phyloP scores from a whole-genome alignment of 192 early-diverging fungal species.

The Allomyces macrogynus region DNA sequence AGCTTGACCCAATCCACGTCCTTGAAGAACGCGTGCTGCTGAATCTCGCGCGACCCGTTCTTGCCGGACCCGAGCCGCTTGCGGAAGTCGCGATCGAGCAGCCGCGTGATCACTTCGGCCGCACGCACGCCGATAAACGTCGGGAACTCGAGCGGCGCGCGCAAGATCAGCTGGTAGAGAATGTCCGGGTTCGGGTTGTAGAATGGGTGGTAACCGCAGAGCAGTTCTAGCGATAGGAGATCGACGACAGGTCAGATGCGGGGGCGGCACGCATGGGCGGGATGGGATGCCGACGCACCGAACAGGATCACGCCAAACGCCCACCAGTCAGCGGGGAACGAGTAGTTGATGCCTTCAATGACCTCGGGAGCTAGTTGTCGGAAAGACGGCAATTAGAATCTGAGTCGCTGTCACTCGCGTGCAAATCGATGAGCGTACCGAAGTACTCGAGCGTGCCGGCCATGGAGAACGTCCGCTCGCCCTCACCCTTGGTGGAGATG shows the following conservation, averaged over 20 bases:
- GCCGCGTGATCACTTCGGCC: conserved; percentile 10
- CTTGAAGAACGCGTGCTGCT: conserved; percentile 19
- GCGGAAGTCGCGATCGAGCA: conserved; percentile 14
- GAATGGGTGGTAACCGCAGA: conserved; percentile 31
- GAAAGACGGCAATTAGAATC: neutral
- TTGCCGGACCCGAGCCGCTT: conserved; percentile 10
- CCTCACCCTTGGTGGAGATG: conserved; percentile 5
- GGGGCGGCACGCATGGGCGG: neutral
- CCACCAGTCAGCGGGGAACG: conserved; percentile 32
- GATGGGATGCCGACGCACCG: conserved; percentile 3
- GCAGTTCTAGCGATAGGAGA: conserved; percentile 12
- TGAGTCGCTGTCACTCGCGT: no score
- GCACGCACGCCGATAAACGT: conserved; percentile 9
- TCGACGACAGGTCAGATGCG: no score
- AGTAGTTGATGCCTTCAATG: conserved; percentile 16
- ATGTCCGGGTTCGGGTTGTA: conserved; percentile 17
- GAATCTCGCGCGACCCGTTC: conserved; percentile 14
- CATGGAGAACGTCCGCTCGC: conserved; percentile 6
- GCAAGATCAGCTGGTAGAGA: conserved; percentile 20
- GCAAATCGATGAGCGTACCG: neutral
- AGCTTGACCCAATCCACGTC: conserved; percentile 21
- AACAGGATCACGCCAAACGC: conserved; percentile 29
- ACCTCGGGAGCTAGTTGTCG: conserved; percentile 23
- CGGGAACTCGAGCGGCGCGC: conserved; percentile 17
- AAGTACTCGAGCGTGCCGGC: conserved; percentile 31